A percentile compares a stretch with the other conserved stretches of the same genome.
phyloP scores from a whole-genome alignment of 306 rosid genomes.

The Citrullus amarus region DNA sequence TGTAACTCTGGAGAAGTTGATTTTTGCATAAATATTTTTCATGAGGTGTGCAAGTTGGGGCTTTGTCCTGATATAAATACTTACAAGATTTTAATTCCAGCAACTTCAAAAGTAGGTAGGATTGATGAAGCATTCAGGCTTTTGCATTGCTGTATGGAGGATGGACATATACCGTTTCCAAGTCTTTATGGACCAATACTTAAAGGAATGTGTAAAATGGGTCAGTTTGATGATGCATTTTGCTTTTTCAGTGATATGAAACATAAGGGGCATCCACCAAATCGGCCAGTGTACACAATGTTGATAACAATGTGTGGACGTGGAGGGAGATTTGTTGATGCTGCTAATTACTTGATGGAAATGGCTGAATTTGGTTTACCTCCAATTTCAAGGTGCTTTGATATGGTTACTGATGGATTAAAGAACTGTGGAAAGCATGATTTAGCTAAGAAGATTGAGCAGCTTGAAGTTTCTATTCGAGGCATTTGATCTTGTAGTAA shows the following conservation, averaged over 20 bases:
- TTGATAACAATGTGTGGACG: conserved; percentile 82
- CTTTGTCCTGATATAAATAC: conserved; percentile 61
- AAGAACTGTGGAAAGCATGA: conserved; percentile 87
- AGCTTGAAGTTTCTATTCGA: conserved; percentile 47
- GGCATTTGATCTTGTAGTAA: conserved; percentile 24
- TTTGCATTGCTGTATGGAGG: conserved; percentile 50
- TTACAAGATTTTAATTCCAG: conserved; percentile 63
- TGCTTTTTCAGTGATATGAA: conserved; percentile 90
- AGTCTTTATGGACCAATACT: conserved; percentile 67
- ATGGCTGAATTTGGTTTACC: conserved; percentile 76
- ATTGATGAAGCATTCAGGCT: conserved; percentile 64
- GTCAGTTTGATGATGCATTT: conserved; percentile 81
- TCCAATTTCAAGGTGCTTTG: conserved; percentile 68
- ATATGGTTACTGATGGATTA: conserved; percentile 82
- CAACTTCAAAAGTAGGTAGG: conserved; percentile 41
- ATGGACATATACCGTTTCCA: conserved; percentile 63
- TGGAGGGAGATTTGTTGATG: conserved; percentile 69
- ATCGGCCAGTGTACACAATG: conserved; percentile 83
- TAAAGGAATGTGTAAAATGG: conserved; percentile 68
- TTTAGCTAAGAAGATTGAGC: conserved; percentile 64
- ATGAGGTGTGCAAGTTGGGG: conserved; percentile 45
- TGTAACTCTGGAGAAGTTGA: conserved; percentile 50
- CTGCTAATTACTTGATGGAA: conserved; percentile 67
- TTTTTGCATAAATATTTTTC: conserved; percentile 44
- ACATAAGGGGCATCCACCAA: conserved; percentile 78